A percentile compares a stretch with the other conserved stretches of the same genome.
These are phyloP conservation scores for Aspergillus sp. DNA, from an alignment of 2,329 filamentous ascomycete genomes.

Conservation along the genomic window DNA sequence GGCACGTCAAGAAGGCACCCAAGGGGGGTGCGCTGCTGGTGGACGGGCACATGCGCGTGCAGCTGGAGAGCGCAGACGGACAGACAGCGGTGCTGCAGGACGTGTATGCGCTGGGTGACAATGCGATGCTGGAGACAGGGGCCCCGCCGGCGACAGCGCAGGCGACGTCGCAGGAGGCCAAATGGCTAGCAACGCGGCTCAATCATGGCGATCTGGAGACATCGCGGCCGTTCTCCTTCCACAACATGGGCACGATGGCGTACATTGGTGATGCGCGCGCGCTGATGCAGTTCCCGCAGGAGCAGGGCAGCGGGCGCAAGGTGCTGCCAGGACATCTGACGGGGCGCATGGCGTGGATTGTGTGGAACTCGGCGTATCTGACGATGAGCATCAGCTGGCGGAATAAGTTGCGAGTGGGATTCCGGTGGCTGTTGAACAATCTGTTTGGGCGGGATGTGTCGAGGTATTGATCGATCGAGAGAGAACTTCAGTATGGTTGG, in stretches of 20 bases:
- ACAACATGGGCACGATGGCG: constrained; percentile 57
- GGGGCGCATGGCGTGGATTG: constrained; percentile 39
- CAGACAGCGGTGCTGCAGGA: constrained; percentile 47
- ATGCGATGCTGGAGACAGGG: constrained; percentile 52
- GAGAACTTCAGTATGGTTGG: too few relatives aligned
- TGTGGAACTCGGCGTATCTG: constrained; percentile 46
- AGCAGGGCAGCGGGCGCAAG: constrained; percentile 16
- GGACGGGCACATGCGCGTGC: constrained; percentile 55
- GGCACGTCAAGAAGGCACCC: constrained; percentile 51
- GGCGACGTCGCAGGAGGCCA: constrained; percentile 57
- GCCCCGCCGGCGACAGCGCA: constrained; percentile 58
- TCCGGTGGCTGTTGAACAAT: constrained; percentile 43
- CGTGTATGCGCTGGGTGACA: constrained; percentile 57
- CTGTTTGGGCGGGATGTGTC: constrained; percentile 45
- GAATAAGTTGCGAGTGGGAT: constrained; percentile 40
- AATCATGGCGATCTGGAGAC: constrained; percentile 47
- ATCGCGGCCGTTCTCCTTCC: constrained; percentile 50
- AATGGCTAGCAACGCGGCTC: constrained; percentile 54
- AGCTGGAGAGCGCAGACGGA: constrained; percentile 42
- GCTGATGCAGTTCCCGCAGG: constrained; percentile 50
- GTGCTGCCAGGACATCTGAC: constrained; percentile 35
- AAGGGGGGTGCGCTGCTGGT: constrained; percentile 52
- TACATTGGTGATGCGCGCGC: constrained; percentile 59
- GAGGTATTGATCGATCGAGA: too few relatives aligned
- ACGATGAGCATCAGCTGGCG: constrained; percentile 49